Conservation (phyloP, 2,329 filamentous ascomycete species). For the Aquanectria penicillioides region DNA sequence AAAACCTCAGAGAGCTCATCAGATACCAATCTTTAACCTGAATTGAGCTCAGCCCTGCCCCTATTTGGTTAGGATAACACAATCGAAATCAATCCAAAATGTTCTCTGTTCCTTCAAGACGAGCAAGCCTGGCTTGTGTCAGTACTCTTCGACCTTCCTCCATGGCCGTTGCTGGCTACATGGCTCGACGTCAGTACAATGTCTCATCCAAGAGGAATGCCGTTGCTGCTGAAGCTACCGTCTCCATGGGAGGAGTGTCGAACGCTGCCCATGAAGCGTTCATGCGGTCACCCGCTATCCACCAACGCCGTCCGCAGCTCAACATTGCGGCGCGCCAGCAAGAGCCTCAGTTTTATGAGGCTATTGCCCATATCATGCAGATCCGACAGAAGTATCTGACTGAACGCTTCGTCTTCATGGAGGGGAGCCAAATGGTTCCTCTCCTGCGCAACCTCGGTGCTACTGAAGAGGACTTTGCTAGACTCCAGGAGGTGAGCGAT, state of each 20-base stretch:
- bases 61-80: too few relatives aligned
- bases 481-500: conserved; percentile 35
- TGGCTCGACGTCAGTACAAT: conserved; percentile 11
- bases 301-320: conserved; percentile 4
- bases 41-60: too few relatives aligned
- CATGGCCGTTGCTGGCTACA: conserved; percentile 7
- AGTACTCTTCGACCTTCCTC: conserved; percentile 4
- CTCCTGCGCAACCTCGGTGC: conserved; percentile 38
- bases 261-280: conserved; percentile 6
- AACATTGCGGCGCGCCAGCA: conserved; percentile 11
- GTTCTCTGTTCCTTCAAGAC: conserved; percentile 16
- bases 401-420: conserved; percentile 37
- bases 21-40: too few relatives aligned
- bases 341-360: conserved; percentile 31
- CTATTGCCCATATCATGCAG: conserved; percentile 35
- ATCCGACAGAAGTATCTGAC: conserved; percentile 30
- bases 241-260: not conserved
- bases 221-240: conserved; percentile 8
- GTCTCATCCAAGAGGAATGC: not conserved
- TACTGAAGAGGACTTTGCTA: conserved; percentile 36
- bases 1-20: too few relatives aligned
- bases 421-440: conserved; percentile 36
- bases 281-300: not conserved
- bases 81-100: conserved; percentile 1
- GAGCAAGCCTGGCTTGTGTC: conserved; percentile 6